Conservation (phyloP, 805 yeast genomes). For the Pichia californica region DNA sequence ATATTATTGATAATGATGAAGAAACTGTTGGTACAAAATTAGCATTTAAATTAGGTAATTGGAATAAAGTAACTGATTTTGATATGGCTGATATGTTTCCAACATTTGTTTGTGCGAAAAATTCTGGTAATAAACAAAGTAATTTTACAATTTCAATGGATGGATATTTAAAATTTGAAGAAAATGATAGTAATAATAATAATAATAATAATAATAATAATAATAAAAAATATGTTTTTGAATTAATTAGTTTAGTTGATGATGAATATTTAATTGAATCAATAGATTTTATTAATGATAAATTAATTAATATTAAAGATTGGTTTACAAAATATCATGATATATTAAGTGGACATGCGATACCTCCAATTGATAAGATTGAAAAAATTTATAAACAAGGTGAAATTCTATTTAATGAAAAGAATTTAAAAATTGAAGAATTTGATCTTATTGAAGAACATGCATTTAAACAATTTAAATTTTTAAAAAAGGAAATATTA, state of each 20-base stretch:
- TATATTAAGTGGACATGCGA: conserved; percentile 33
- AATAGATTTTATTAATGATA: conserved; percentile 32
- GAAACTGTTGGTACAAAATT: conserved; percentile 15
- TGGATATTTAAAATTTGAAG: conserved; percentile 24
- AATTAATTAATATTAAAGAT: conserved; percentile 39
- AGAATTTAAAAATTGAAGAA: conserved; percentile 3
- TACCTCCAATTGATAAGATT: conserved; percentile 42
- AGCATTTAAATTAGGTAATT: conserved; percentile 8
- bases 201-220: neutral
- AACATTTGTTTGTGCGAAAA: conserved; percentile 37
- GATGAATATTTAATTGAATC: conserved; percentile 46
- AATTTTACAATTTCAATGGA: conserved; percentile 29
- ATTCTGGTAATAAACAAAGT: conserved; percentile 24
- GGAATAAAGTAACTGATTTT: conserved; percentile 47
- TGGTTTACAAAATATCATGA: conserved; percentile 47
- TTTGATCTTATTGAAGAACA: conserved; percentile 5
- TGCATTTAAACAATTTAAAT: conserved; percentile 18
- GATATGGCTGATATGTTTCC: conserved; percentile 47
- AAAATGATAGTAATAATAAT: neutral
- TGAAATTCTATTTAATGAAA: conserved; percentile 35
- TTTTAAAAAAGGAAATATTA: conserved; percentile 37
- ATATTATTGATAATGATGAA: neutral
- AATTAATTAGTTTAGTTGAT: conserved; percentile 39
- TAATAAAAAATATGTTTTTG: conserved; percentile 16
- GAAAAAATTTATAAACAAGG: conserved; percentile 47